These are phyloP conservation scores for Rhodotorula sp. DNA, from an alignment of 1,284 basidiomycete genomes.

Conservation along the genomic window DNA sequence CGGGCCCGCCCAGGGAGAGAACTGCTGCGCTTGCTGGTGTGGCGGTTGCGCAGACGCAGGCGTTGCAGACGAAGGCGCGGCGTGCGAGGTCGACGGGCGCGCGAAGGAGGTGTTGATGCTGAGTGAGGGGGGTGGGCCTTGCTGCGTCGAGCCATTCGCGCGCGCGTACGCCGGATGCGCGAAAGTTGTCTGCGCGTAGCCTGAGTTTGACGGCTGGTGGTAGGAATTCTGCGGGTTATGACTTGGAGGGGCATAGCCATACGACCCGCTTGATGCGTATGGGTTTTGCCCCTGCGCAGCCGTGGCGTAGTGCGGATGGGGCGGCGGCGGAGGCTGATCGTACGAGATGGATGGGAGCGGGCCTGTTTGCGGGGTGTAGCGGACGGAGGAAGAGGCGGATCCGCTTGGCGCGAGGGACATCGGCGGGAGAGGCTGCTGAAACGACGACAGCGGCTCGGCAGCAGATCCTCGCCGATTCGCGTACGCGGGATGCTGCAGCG, in stretches of 20 bases:
- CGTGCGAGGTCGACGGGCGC: conserved; percentile 6
- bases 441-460: background rate
- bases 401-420: background rate
- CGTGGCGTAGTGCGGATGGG: background rate
- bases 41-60: background rate
- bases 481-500: conserved; percentile 1
- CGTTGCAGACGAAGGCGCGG: background rate
- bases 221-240: background rate
- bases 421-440: background rate
- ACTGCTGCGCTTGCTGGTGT: background rate
- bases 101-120: conserved; percentile 5
- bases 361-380: background rate
- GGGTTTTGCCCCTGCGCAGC: background rate
- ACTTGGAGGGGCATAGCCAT: background rate
- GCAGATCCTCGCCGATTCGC: background rate
- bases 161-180: conserved; percentile 6
- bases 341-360: conserved; percentile 2
- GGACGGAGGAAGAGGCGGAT: background rate
- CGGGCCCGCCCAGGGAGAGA: conserved; percentile 24
- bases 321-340: background rate
- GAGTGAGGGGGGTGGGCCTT: background rate
- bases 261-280: background rate
- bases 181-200: background rate
- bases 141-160: background rate
- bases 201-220: background rate